Base-by-base conservation (phyloP, 225 moss, liverwort and hornwort genomes). In the Physcomitrium patens region DNA sequence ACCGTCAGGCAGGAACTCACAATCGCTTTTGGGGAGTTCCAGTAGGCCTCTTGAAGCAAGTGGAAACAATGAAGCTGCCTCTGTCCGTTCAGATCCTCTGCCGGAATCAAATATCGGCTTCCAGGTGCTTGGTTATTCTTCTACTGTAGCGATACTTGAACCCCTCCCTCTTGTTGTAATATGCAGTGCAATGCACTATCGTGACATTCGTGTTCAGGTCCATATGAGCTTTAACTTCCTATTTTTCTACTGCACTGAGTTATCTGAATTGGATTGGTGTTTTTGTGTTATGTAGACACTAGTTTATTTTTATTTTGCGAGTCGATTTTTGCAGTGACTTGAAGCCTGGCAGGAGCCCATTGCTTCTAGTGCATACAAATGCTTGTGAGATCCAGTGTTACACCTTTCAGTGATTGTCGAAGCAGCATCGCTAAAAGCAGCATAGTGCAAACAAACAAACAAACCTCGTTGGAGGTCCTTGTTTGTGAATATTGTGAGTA, bases 91-190 rank as follows among this genome's bases (percentile, higher is more conserved):
- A 24, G 65, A 31, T 50, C 81, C 83, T 65, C 68, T 86, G 60
- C 41, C 69, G 18, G 76, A 81, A 80, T 81, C 83, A 47, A 81
- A 83, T 76, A 73, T 86, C 76, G 86, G 86, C 51, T 86, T 83
- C 57, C 76, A 81, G 83, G 81, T 83, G 56, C 20, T 70, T 81
- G 47, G 24, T 77, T 51, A 14, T 44, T 8, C 68, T 56, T 9
- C 28, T 10, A 43, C 9, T 7, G 46, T 45, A 46, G 17, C 57
- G 73, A 27, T 50, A 20, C 81, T 50, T 41, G 47, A 70, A 12
- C 14, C 59, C 26, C 26, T 26, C 43, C 26, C 50, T 75, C 18
- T 63, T 44, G 20, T 14, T 31, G 20, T 67, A 46, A 17, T 13
- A 7, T 48, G 19, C 63, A 64, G 24, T 49, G 31, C 14, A 6